phyloP scores from a whole-genome alignment of 345 rosid genomes.

The Brassica cretica region DNA sequence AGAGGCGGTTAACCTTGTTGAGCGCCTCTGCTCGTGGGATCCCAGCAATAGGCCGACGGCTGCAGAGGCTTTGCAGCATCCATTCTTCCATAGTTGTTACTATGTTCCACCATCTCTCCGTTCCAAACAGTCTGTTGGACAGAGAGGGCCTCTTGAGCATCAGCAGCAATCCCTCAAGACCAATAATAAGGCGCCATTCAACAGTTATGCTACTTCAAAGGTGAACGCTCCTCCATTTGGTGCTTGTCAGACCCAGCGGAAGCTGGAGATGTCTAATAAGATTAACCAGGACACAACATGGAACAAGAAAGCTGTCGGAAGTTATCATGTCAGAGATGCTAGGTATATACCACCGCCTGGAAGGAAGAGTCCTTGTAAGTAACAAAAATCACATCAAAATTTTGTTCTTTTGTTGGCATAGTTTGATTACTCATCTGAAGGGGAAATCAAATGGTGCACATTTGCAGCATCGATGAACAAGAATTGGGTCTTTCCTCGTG shows the following conservation, averaged over 20 bases:
- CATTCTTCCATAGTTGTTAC: constrained; percentile 90
- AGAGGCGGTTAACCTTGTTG: constrained; percentile 62
- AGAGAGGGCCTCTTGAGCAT: constrained; percentile 52
- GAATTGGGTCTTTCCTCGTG: constrained; percentile 38
- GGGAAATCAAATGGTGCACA: neutral
- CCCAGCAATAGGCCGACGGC: constrained; percentile 85
- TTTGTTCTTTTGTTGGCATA: neutral
- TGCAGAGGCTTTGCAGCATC: constrained; percentile 89
- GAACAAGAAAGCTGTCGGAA: constrained; percentile 48
- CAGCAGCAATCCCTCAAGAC: constrained; percentile 42
- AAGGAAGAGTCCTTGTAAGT: constrained; percentile 79
- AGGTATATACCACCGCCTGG: constrained; percentile 79
- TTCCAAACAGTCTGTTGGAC: constrained; percentile 49
- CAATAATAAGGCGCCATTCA: constrained; percentile 43
- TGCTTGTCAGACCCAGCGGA: constrained; percentile 57
- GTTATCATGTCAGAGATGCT: constrained; percentile 45
- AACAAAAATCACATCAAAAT: neutral
- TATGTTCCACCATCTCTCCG: constrained; percentile 92
- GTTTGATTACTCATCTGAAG: neutral
- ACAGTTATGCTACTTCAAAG: constrained; percentile 52
- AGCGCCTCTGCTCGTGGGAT: constrained; percentile 97
- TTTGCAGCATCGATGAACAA: constrained; percentile 45
- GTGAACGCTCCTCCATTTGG: constrained; percentile 45
- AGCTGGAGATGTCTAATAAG: constrained; percentile 59
- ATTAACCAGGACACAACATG: constrained; percentile 54